Evolutionary conservation across 768 basidiomycete genomes (phyloP).

Genomic region (Mycena alexandri): DNA sequence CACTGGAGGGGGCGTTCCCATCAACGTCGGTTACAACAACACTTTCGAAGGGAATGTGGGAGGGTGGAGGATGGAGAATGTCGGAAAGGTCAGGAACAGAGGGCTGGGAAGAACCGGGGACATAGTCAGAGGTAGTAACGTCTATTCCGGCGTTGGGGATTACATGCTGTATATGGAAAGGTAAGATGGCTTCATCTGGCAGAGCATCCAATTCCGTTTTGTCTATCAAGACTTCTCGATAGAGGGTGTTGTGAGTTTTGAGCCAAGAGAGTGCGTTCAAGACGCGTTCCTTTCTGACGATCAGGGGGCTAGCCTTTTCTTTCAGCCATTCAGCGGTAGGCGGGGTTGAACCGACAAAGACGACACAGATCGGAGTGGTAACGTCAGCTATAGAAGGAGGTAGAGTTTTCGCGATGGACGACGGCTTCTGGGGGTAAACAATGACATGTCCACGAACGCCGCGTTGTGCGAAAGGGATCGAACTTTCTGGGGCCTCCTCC

Average conservation of each 20-base stretch:
- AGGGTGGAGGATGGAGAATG: background rate
- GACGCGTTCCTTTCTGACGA: background rate
- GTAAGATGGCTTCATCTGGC: background rate
- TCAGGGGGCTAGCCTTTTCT: slow-evolving; percentile 40
- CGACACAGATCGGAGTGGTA: slow-evolving; percentile 38
- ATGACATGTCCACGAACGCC: slow-evolving; percentile 45
- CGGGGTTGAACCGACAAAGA: slow-evolving; percentile 40
- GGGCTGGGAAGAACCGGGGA: no score
- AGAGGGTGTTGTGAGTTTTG: background rate
- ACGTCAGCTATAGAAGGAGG: slow-evolving; percentile 41
- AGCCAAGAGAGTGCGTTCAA: background rate
- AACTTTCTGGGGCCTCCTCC: background rate
- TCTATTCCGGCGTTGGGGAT: background rate
- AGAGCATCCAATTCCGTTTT: background rate
- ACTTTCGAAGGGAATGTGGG: background rate
- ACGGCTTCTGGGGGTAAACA: slow-evolving; percentile 41
- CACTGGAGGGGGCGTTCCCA: background rate
- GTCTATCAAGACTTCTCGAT: background rate
- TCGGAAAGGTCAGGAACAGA: no score
- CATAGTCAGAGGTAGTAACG: background rate
- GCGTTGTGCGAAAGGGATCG: slow-evolving; percentile 28
- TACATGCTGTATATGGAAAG: slow-evolving; percentile 11
- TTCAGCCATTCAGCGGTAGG: slow-evolving; percentile 38
- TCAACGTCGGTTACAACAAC: background rate
- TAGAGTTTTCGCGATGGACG: slow-evolving; percentile 28